phyloP scores from a whole-genome alignment of 2,329 filamentous ascomycete species.

The Ophiostoma novo-ulmi region DNA sequence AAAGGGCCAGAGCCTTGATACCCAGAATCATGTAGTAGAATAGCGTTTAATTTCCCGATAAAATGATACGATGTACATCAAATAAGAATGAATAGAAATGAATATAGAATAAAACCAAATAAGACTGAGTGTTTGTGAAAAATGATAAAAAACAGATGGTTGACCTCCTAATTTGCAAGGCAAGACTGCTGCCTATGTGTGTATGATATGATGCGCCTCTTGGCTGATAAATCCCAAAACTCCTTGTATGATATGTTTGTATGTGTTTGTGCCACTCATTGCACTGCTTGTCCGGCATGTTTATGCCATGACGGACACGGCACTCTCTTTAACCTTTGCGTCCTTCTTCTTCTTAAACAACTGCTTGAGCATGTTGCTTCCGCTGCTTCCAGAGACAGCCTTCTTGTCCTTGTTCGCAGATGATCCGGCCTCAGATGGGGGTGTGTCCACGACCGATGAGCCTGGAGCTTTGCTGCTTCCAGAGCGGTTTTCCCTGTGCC shows the following conservation, averaged over 20 bases:
- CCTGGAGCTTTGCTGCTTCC: slow-evolving; percentile 23
- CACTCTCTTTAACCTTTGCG: slow-evolving; percentile 34
- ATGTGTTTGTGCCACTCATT: neutral
- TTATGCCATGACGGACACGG: slow-evolving; percentile 28
- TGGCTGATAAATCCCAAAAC: neutral
- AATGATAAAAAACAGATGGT: neutral
- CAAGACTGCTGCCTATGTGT: slow-evolving; percentile 3
- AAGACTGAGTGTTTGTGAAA: neutral
- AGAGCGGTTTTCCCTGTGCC: neutral
- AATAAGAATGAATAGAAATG: neutral
- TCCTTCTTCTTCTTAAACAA: slow-evolving; percentile 55
- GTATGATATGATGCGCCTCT: slow-evolving; percentile 5
- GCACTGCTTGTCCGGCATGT: neutral
- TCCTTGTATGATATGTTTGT: neutral
- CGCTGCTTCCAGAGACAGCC: slow-evolving; percentile 25
- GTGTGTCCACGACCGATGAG: neutral
- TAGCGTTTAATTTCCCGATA: neutral
- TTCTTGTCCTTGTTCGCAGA: slow-evolving; percentile 38
- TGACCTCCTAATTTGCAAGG: neutral
- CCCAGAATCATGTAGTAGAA: neutral
- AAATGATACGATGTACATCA: neutral
- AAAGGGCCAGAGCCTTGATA: neutral
- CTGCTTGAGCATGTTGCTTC: slow-evolving; percentile 51
- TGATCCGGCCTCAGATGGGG: slow-evolving; percentile 4
- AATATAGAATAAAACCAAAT: neutral